phyloP scores from a whole-genome alignment of 495 filamentous ascomycete genomes.

The Penicillium bialowiezense region DNA sequence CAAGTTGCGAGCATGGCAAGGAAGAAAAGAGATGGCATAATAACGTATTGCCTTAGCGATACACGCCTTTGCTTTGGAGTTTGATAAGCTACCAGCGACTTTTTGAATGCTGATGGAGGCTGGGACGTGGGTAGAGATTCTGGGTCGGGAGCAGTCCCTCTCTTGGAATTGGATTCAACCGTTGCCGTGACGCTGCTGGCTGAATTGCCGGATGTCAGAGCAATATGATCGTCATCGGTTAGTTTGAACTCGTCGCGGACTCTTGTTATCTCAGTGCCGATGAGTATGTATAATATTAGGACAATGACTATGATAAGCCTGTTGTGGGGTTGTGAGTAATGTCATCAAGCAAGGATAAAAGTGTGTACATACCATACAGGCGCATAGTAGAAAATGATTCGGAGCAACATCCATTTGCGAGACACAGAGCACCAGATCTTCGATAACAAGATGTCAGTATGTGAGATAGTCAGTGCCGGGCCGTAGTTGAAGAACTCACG shows the following conservation, averaged over 20 bases:
- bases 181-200: constrained; percentile 14
- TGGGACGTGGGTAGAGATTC: constrained; percentile 7
- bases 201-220: constrained; percentile 14
- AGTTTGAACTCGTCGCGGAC: constrained; percentile 35
- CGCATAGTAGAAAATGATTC: constrained; percentile 43
- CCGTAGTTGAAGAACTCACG: constrained; percentile 22
- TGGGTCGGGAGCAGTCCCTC: neutral
- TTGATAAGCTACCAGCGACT: neutral
- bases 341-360: neutral
- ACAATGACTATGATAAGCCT: constrained; percentile 39
- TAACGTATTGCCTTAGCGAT: constrained; percentile 44
- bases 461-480: neutral
- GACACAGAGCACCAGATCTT: constrained; percentile 49
- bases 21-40: constrained; percentile 50
- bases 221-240: constrained; percentile 31
- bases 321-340: neutral
- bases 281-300: constrained; percentile 37
- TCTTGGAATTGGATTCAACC: constrained; percentile 5
- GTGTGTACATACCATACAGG: constrained; percentile 38
- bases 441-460: neutral
- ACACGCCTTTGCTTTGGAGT: constrained; percentile 26
- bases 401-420: constrained; percentile 41
- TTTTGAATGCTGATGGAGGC: neutral
- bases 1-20: constrained; percentile 42
- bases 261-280: constrained; percentile 40